Conservation (phyloP, 176 grass and related monocot species). For the Oryza punctata region DNA sequence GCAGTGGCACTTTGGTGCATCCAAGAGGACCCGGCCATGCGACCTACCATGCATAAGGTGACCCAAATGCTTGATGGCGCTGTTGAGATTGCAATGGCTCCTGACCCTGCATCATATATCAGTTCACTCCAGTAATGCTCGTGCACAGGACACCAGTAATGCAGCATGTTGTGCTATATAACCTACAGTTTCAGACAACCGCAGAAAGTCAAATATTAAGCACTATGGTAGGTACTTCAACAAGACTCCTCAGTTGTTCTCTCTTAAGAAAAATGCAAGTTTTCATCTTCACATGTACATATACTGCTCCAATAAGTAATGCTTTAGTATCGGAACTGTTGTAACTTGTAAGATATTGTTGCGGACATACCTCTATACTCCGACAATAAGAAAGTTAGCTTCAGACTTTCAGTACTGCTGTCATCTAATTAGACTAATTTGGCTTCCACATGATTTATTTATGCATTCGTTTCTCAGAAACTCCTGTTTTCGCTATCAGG, state of each 20-base stretch:
- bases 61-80: not conserved
- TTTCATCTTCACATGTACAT: not conserved
- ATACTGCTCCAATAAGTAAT: not conserved
- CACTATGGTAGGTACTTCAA: not conserved
- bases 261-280: not conserved
- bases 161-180: not conserved
- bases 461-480: not conserved
- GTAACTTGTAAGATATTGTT: not conserved
- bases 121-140: not conserved
- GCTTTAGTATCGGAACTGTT: not conserved
- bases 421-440: not conserved
- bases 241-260: not conserved
- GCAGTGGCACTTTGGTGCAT: not conserved
- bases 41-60: slow-evolving; percentile 4
- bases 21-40: not conserved
- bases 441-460: not conserved
- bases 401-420: not conserved
- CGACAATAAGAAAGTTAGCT: not conserved
- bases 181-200: not conserved
- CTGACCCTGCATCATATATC: not conserved
- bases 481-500: not conserved
- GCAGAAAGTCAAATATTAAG: not conserved
- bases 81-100: not conserved
- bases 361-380: not conserved
- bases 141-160: not conserved